phyloP scores from a whole-genome alignment of 139 green algal genomes.

The Dunaliella sp. region DNA sequence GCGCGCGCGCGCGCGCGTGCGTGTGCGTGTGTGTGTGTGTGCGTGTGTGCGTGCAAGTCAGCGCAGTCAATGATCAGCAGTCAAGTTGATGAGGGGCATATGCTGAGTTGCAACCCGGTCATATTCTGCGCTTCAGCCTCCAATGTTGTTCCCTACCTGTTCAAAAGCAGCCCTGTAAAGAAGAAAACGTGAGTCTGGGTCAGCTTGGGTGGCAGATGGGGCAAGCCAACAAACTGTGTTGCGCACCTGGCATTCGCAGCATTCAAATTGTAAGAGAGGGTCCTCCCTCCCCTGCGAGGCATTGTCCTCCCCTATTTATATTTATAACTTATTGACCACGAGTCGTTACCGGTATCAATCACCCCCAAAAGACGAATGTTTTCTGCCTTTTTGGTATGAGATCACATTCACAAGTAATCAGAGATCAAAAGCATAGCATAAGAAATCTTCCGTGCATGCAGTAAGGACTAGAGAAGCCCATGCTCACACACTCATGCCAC shows the following conservation, averaged over 20 bases:
- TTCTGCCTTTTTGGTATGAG: too few relatives aligned
- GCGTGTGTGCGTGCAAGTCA: too few relatives aligned
- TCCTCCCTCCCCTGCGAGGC: background rate
- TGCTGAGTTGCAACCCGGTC: background rate
- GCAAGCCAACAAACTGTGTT: too few relatives aligned
- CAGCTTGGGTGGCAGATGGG: too few relatives aligned
- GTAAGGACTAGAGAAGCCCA: background rate
- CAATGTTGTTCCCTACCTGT: conserved; percentile 19
- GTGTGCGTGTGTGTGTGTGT: too few relatives aligned
- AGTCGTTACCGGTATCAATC: background rate
- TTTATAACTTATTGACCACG: background rate
- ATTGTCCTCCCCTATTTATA: conserved; percentile 6
- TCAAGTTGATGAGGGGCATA: background rate
- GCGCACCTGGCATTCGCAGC: background rate
- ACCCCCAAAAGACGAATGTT: too few relatives aligned
- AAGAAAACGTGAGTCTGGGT: too few relatives aligned
- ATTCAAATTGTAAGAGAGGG: conserved; percentile 27
- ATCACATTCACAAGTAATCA: too few relatives aligned
- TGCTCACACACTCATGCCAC: background rate
- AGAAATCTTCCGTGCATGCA: background rate
- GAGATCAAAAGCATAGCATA: background rate
- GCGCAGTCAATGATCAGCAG: background rate
- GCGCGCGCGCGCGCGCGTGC: too few relatives aligned
- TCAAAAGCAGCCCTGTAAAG: conserved; percentile 40
- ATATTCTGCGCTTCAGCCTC: background rate